Evolutionary conservation across 108 stramenopile genomes (phyloP).

Genomic region (Chaetoceros tenuissimus): DNA sequence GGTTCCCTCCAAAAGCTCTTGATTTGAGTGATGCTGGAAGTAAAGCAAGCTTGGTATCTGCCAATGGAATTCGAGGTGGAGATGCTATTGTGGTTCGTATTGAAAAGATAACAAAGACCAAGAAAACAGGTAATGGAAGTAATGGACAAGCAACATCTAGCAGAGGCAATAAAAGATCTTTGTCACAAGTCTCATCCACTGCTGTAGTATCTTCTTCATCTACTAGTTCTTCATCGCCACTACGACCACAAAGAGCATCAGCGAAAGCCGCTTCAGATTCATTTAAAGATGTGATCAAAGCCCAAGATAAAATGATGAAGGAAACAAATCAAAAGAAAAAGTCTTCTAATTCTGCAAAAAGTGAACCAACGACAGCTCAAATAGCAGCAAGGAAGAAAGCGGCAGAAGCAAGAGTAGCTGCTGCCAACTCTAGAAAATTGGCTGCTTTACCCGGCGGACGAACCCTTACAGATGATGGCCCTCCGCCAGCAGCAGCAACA

Average conservation of each 20-base stretch:
- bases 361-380: not conserved
- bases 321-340: slow-evolving; percentile 10
- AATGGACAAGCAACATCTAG: not conserved
- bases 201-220: not conserved
- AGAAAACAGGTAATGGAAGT: not conserved
- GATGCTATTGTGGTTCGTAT: not conserved
- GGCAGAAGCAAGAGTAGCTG: slow-evolving; percentile 11
- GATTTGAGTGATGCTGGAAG: not conserved
- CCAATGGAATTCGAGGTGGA: not conserved
- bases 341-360: slow-evolving; percentile 7
- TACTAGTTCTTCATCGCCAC: not conserved
- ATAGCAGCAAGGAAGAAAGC: not conserved
- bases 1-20: not conserved
- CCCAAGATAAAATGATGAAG: slow-evolving; percentile 46
- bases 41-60: not conserved
- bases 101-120: not conserved
- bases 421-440: slow-evolving; percentile 13
- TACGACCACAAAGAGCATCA: slow-evolving; percentile 34
- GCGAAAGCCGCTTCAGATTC: slow-evolving; percentile 43
- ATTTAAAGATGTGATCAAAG: slow-evolving; percentile 47
- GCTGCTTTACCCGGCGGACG: slow-evolving; percentile 29
- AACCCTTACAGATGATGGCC: not conserved
- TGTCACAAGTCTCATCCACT: too few species aligned
- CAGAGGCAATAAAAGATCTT: not conserved
- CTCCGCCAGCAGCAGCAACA: not conserved